A percentile compares a stretch with the other conserved stretches of the same genome.
phyloP scores from a whole-genome alignment of 192 early-diverging fungal genomes.

The Coemansia sp. region DNA sequence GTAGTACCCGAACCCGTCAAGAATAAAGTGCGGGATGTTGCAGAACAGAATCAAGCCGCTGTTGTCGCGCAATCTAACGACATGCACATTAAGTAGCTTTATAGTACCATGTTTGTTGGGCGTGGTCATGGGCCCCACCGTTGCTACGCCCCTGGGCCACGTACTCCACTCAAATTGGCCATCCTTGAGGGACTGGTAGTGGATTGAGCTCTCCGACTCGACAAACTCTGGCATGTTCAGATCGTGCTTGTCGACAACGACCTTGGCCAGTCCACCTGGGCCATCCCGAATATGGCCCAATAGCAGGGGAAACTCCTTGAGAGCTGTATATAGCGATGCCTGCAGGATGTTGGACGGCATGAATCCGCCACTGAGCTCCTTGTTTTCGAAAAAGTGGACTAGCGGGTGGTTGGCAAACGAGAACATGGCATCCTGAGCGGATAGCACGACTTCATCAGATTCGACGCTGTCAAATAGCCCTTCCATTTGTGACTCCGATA shows the following conservation, averaged over 20 bases:
- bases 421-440: constrained; percentile 32
- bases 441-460: constrained; percentile 12
- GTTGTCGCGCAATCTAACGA: constrained; percentile 21
- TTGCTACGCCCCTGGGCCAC: constrained; percentile 25
- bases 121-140: constrained; percentile 20
- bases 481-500: neutral
- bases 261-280: neutral
- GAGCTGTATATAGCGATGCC: constrained; percentile 21
- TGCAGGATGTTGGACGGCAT: constrained; percentile 27
- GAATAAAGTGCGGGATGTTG: constrained; percentile 46
- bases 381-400: constrained; percentile 46
- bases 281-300: constrained; percentile 21
- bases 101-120: constrained; percentile 15
- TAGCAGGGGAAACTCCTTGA: constrained; percentile 39
- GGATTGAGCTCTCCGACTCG: constrained; percentile 21
- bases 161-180: constrained; percentile 16
- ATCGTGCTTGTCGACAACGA: constrained; percentile 26
- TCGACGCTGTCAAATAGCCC: neutral
- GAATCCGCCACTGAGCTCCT: constrained; percentile 1
- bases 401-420: constrained; percentile 43
- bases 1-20: constrained; percentile 47
- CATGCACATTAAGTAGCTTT: constrained; percentile 26
- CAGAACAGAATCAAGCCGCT: constrained; percentile 39
- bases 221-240: constrained; percentile 41
- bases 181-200: constrained; percentile 9